Evolutionary conservation across 192 early-diverging fungal species (phyloP), one percentile per base, ranked within the genome.

Genomic region (Pilobolus umbonatus): DNA sequence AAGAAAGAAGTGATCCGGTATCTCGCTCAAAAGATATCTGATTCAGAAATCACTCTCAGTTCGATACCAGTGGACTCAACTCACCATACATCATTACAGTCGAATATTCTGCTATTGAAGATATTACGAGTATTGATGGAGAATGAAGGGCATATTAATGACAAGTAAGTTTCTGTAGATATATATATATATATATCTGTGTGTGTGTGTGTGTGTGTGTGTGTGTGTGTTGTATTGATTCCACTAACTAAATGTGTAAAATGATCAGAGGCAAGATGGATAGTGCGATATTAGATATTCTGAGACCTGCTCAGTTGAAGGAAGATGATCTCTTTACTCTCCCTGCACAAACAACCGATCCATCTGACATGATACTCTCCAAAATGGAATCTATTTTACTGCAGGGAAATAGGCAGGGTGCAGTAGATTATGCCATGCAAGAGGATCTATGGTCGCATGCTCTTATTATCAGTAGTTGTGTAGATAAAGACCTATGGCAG

Each of bases 361-460:
- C 50, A 55, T 55, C 45, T 24, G 47, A 61, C 34, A 47, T 66
- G 5, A 55, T 83, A 46, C 24, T 71, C 4, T 87, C 85, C 29
- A 78, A 72, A 9, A 78, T 94, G 9, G 79, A 85, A 58, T 58
- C 74, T 0, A 60, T 77, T 3, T 75, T 96, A 22, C 63, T 88
- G 21, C 72, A 79, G 35, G 75, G 85, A 35, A 75, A 87, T 69
- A 68, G 79, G 54, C 38, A 75, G 22, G 67, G 64, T 19, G 80
- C 88, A 55, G 69, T 82, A 60, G 67, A 64, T 17, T 65, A 71
- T 38, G 64, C 71, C 4, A 72, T 80, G 44, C 61, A 63, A 61
- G 62, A 66, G 49, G 55, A 73, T 50, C 54, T 94, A 30, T 98
- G 96, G 96, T 69, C 87, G 0, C 90, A 96, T 66, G 96, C 93